These are phyloP conservation scores for Dactylellina cionopaga DNA, from an alignment of 2,329 filamentous ascomycete species.

Conservation along the genomic window DNA sequence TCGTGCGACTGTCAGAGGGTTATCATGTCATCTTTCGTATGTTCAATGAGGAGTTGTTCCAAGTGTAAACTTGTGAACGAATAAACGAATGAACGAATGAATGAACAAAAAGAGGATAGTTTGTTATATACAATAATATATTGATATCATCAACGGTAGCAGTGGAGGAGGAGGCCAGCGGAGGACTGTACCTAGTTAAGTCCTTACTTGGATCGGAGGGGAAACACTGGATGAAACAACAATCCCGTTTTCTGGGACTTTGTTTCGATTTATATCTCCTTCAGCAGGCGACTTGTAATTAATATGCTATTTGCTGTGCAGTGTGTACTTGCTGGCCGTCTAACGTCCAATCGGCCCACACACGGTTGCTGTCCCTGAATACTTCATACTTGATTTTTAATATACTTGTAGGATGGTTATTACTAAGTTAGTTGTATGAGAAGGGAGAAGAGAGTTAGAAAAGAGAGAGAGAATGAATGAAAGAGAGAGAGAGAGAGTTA, in stretches of 20 bases:
- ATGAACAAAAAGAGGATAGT: too few relatives aligned
- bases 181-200: not conserved
- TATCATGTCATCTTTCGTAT: conserved; percentile 23
- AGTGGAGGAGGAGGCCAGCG: not conserved
- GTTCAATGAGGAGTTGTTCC: not conserved
- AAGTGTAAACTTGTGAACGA: too few relatives aligned
- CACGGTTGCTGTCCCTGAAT: not conserved
- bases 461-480: too few relatives aligned
- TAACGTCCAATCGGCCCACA: not conserved
- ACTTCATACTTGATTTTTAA: not conserved
- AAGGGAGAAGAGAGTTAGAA: too few relatives aligned
- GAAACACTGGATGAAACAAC: conserved; percentile 45
- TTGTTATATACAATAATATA: too few relatives aligned
- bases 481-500: too few relatives aligned
- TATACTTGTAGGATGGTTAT: too few relatives aligned
- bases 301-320: not conserved
- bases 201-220: not conserved
- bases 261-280: conserved; percentile 10
- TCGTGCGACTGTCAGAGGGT: conserved; percentile 44
- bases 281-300: conserved; percentile 10
- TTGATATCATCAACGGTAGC: too few relatives aligned
- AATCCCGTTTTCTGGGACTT: not conserved
- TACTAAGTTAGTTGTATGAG: too few relatives aligned
- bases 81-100: too few relatives aligned
- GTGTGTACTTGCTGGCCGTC: not conserved